Evolutionary conservation across 768 basidiomycete species (phyloP).

Genomic region (Exidia glandulosa): DNA sequence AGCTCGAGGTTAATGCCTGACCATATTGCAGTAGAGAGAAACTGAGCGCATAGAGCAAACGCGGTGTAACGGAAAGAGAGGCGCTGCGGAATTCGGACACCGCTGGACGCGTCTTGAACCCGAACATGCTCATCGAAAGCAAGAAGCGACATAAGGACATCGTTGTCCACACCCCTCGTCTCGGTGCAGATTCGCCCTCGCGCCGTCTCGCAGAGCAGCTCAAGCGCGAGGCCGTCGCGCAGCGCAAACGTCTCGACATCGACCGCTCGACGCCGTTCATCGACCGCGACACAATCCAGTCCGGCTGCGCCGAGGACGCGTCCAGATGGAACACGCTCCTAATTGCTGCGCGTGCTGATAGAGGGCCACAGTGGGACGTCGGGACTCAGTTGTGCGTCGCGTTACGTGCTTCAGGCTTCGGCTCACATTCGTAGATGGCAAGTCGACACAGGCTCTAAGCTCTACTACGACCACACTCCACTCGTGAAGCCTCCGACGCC

Average conservation of each 20-base stretch:
- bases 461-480: conserved; percentile 62
- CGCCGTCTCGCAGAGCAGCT: background rate
- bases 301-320: conserved; percentile 41
- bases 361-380: conserved; percentile 82
- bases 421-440: conserved; percentile 40
- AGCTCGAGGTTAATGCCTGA: too few species aligned
- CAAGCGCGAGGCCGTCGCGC: background rate
- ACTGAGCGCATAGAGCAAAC: too few species aligned
- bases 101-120: background rate
- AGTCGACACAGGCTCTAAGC: conserved; percentile 59
- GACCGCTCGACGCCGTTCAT: background rate
- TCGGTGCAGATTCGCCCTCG: background rate
- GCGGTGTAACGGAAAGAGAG: too few species aligned
- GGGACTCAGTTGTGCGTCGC: conserved; percentile 69
- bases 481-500: conserved; percentile 18
- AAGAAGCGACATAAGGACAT: background rate
- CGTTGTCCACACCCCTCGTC: background rate
- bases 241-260: background rate
- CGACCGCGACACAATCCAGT: background rate
- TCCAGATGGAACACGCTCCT: conserved; percentile 81
- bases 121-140: background rate
- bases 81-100: background rate
- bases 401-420: background rate
- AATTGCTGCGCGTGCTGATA: conserved; percentile 64
- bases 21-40: background rate